A percentile compares a stretch with the other conserved stretches of the same genome.
Evolutionary conservation across 2,329 filamentous ascomycete genomes (phyloP).

Genomic region (Tricladium varicosporioides): DNA sequence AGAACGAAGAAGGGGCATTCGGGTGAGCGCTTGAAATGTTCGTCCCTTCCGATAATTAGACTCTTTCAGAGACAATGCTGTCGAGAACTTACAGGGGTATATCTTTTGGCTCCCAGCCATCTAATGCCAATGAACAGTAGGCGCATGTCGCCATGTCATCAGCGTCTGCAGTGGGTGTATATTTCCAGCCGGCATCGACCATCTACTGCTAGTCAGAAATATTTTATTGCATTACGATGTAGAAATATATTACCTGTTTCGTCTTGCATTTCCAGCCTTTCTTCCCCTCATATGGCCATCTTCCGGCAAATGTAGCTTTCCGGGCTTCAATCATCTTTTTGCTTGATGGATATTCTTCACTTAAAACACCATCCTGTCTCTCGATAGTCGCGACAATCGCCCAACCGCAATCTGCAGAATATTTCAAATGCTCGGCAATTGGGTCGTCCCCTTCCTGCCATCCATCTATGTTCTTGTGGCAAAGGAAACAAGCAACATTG

Average conservation of each 20-base stretch:
- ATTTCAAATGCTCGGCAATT: slow-evolving; percentile 78
- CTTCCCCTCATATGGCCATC: slow-evolving; percentile 88
- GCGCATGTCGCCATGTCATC: slow-evolving; percentile 89
- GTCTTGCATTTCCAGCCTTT: slow-evolving; percentile 86
- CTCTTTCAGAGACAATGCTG: slow-evolving; percentile 7
- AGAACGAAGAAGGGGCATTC: slow-evolving; percentile 82
- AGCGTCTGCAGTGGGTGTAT: slow-evolving; percentile 77
- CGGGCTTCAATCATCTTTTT: slow-evolving; percentile 73
- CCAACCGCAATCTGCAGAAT: slow-evolving; percentile 83
- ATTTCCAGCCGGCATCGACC: slow-evolving; percentile 91
- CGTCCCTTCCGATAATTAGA: slow-evolving; percentile 57
- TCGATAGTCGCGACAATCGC: slow-evolving; percentile 69
- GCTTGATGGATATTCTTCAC: slow-evolving; percentile 70
- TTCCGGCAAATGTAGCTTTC: slow-evolving; percentile 75
- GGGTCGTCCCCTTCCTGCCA: slow-evolving; percentile 90
- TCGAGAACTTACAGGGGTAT: slow-evolving; percentile 68
- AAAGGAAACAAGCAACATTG: slow-evolving; percentile 88
- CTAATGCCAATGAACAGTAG: slow-evolving; percentile 85
- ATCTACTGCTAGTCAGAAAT: slow-evolving; percentile 53
- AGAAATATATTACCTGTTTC: slow-evolving; percentile 62
- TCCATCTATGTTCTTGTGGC: slow-evolving; percentile 78
- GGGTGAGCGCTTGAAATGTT: slow-evolving; percentile 77
- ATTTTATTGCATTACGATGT: background rate
- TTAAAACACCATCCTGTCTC: slow-evolving; percentile 59
- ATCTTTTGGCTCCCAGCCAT: slow-evolving; percentile 92